Percentiles rank a stretch among this genome's conserved stretches.
phyloP scores from a whole-genome alignment of 176 grass and related monocot species.

The Cymbopogon citratus region DNA sequence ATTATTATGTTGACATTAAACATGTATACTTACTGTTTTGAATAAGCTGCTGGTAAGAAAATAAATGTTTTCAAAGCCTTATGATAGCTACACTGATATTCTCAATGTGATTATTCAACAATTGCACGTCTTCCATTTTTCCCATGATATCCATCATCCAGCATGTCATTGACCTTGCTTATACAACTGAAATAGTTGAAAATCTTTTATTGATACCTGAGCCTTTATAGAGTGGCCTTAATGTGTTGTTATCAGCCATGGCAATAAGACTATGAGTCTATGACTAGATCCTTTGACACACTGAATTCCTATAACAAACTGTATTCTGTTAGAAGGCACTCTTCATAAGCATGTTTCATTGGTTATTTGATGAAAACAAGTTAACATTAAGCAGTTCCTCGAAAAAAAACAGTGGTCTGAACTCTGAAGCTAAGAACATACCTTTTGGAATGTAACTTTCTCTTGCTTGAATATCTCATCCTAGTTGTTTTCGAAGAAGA shows the following conservation, averaged over 20 bases:
- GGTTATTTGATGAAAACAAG: neutral
- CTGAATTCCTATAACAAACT: neutral
- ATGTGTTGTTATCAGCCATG: neutral
- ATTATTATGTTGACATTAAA: neutral
- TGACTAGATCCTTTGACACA: neutral
- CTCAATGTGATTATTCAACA: neutral
- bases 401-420: neutral
- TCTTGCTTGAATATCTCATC: neutral
- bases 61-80: neutral
- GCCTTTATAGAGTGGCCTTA: neutral
- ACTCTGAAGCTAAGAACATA: neutral
- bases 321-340: neutral
- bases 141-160: neutral
- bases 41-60: neutral
- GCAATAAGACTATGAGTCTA: neutral
- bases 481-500: neutral
- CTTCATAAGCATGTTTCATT: neutral
- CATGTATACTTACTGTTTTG: neutral
- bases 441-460: neutral
- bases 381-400: neutral
- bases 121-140: neutral
- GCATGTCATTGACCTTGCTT: neutral
- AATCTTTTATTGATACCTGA: neutral
- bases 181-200: neutral
- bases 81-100: neutral